A percentile compares a stretch with the other conserved stretches of the same genome.
Evolutionary conservation across 1,139 yeast genomes (phyloP).

Genomic region (Pichia sp.): DNA sequence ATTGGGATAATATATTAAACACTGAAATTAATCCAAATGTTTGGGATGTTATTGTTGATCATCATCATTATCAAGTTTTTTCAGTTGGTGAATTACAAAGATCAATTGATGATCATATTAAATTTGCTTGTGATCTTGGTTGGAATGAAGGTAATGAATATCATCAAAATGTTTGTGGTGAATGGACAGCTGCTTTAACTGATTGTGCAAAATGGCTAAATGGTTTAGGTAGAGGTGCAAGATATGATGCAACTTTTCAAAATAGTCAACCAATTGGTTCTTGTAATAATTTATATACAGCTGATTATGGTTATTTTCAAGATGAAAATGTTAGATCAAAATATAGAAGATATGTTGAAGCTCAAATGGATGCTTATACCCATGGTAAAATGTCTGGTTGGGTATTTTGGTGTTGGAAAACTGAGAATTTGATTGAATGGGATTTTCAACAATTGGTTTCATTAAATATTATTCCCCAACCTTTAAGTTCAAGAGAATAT

Average conservation of each 20-base stretch:
- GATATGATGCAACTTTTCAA: slow-evolving; percentile 69
- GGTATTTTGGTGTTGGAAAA: slow-evolving; percentile 92
- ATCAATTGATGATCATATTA: slow-evolving; percentile 54
- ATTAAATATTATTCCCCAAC: slow-evolving; percentile 70
- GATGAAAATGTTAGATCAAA: slow-evolving; percentile 58
- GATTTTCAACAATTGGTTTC: slow-evolving; percentile 57
- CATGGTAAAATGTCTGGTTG: slow-evolving; percentile 73
- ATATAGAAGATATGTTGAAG: slow-evolving; percentile 71
- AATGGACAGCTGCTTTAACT: slow-evolving; percentile 38
- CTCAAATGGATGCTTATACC: slow-evolving; percentile 83
- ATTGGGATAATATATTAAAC: slow-evolving; percentile 42
- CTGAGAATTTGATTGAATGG: slow-evolving; percentile 85
- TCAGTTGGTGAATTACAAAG: slow-evolving; percentile 52
- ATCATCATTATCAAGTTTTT: slow-evolving; percentile 85
- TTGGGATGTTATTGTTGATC: slow-evolving; percentile 47
- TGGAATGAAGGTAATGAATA: slow-evolving; percentile 40
- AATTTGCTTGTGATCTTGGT: slow-evolving; percentile 29
- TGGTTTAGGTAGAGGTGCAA: slow-evolving; percentile 84
- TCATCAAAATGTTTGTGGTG: slow-evolving; percentile 79
- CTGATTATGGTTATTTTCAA: slow-evolving; percentile 44
- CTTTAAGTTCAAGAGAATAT: slow-evolving; percentile 59
- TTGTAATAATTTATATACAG: no score
- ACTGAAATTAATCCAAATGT: slow-evolving; percentile 26
- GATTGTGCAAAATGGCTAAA: slow-evolving; percentile 92
- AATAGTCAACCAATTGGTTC: slow-evolving; percentile 46